Percentiles rank a stretch among this genome's conserved stretches.
Conservation (phyloP, 2,329 filamentous ascomycete genomes). For the Monilinia vaccinii-corymbosi region DNA sequence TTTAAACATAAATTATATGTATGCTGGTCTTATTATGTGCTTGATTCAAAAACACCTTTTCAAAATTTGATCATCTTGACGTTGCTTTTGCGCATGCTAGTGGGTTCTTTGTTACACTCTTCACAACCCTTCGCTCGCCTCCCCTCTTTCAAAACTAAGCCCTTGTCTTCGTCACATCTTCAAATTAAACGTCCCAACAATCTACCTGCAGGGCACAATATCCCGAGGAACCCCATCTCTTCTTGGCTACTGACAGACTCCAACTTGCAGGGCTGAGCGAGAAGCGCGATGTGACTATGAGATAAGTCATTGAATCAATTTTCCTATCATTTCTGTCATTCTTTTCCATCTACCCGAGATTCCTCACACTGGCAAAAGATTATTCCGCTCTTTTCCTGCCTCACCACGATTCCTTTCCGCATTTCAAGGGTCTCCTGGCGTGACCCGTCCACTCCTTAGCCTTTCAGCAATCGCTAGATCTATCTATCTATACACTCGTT, state of each 20-base stretch:
- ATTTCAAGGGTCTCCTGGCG: slow-evolving; percentile 26
- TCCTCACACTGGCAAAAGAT: background rate
- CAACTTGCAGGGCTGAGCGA: slow-evolving; percentile 12
- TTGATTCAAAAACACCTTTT: too few relatives aligned
- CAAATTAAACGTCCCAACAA: slow-evolving; percentile 31
- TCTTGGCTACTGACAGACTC: background rate
- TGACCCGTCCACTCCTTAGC: slow-evolving; percentile 28
- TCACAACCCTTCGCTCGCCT: background rate
- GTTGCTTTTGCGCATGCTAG: too few relatives aligned
- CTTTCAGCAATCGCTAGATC: slow-evolving; percentile 17
- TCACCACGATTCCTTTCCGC: slow-evolving; percentile 9
- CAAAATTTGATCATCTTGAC: too few relatives aligned
- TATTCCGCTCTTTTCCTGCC: slow-evolving; percentile 1
- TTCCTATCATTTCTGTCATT: slow-evolving; percentile 16
- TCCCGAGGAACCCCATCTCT: background rate
- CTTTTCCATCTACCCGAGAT: slow-evolving; percentile 13
- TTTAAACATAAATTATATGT: too few relatives aligned
- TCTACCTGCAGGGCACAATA: slow-evolving; percentile 36
- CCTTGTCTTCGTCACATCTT: background rate
- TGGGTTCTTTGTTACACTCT: background rate
- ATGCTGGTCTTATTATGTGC: too few relatives aligned
- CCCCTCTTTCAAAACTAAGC: background rate
- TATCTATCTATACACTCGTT: slow-evolving; percentile 17
- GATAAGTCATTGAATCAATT: slow-evolving; percentile 6
- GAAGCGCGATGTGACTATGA: background rate